Evolutionary conservation across 2,329 filamentous ascomycete species (phyloP).

Genomic region (Penicillium sp.): DNA sequence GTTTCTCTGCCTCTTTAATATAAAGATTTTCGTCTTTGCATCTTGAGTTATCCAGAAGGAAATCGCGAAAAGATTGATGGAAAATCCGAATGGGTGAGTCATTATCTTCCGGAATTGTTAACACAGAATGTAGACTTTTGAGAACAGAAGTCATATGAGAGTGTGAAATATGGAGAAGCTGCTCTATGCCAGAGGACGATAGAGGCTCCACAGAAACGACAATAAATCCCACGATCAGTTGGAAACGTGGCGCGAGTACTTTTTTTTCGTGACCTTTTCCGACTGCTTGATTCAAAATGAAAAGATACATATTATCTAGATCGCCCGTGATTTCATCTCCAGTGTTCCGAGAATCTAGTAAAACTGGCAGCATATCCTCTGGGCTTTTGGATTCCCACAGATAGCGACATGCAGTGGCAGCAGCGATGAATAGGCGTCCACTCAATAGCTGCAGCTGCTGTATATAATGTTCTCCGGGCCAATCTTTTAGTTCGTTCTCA

Average conservation of each 20-base stretch:
- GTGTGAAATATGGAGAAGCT: background rate
- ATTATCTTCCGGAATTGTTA: slow-evolving; percentile 15
- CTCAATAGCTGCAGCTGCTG: slow-evolving; percentile 23
- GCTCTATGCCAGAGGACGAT: background rate
- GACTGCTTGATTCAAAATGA: slow-evolving; percentile 6
- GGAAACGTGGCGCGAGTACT: background rate
- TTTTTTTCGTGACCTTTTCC: background rate
- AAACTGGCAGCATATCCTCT: background rate
- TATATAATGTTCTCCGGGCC: slow-evolving; percentile 23
- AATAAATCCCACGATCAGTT: background rate
- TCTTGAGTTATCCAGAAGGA: slow-evolving; percentile 23
- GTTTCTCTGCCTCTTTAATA: slow-evolving; percentile 27
- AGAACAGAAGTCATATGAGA: background rate
- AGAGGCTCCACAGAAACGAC: background rate
- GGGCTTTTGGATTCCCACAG: slow-evolving; percentile 13
- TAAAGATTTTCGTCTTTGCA: slow-evolving; percentile 19
- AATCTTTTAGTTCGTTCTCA: slow-evolving; percentile 15
- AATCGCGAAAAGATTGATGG: slow-evolving; percentile 30
- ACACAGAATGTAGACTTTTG: slow-evolving; percentile 18
- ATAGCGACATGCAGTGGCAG: slow-evolving; percentile 25
- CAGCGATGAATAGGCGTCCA: slow-evolving; percentile 7
- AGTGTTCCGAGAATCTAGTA: background rate
- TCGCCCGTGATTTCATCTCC: background rate
- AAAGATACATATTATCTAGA: slow-evolving; percentile 9
- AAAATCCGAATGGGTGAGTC: slow-evolving; percentile 17